phyloP scores from a whole-genome alignment of 805 yeast genomes.

The Dipodascopsis uninucleata region DNA sequence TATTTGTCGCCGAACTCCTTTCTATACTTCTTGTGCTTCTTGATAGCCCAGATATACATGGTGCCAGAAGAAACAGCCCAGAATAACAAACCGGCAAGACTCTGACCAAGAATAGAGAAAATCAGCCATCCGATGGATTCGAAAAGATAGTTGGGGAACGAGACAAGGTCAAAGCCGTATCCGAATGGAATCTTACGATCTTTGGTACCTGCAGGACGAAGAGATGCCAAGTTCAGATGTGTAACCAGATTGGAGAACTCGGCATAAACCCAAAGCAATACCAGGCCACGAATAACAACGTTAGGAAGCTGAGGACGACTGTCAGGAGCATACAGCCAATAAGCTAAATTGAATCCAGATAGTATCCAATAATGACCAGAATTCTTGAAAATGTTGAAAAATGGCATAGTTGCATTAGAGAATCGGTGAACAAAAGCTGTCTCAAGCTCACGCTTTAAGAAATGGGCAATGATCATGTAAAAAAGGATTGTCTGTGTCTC shows the following conservation, averaged over 20 bases:
- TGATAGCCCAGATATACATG: slow-evolving; percentile 89
- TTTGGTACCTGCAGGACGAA: slow-evolving; percentile 35
- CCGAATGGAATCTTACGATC: slow-evolving; percentile 75
- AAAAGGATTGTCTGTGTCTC: slow-evolving; percentile 52
- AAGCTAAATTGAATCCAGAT: slow-evolving; percentile 62
- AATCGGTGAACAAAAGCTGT: slow-evolving; percentile 80
- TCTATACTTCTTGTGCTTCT: slow-evolving; percentile 69
- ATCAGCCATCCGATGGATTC: slow-evolving; percentile 75
- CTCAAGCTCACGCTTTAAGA: slow-evolving; percentile 82
- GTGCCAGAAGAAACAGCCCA: slow-evolving; percentile 69
- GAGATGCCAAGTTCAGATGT: slow-evolving; percentile 57
- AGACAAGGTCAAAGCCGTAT: slow-evolving; percentile 72
- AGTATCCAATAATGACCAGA: slow-evolving; percentile 90
- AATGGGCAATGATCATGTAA: slow-evolving; percentile 63
- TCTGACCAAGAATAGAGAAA: slow-evolving; percentile 68
- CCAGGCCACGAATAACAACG: slow-evolving; percentile 3
- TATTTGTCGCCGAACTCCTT: slow-evolving; percentile 66
- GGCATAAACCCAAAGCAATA: slow-evolving; percentile 38
- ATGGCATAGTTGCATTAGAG: slow-evolving; percentile 89
- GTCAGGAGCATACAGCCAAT: slow-evolving; percentile 47
- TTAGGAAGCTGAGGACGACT: slow-evolving; percentile 6
- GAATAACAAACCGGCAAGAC: slow-evolving; percentile 56
- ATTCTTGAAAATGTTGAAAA: slow-evolving; percentile 81
- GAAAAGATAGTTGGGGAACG: slow-evolving; percentile 91
- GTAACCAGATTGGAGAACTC: slow-evolving; percentile 71